Percentiles rank a stretch among this genome's conserved stretches.
These are phyloP conservation scores for Sabuloglossum arenarium DNA, from an alignment of 495 filamentous ascomycete species.

Conservation along the genomic window DNA sequence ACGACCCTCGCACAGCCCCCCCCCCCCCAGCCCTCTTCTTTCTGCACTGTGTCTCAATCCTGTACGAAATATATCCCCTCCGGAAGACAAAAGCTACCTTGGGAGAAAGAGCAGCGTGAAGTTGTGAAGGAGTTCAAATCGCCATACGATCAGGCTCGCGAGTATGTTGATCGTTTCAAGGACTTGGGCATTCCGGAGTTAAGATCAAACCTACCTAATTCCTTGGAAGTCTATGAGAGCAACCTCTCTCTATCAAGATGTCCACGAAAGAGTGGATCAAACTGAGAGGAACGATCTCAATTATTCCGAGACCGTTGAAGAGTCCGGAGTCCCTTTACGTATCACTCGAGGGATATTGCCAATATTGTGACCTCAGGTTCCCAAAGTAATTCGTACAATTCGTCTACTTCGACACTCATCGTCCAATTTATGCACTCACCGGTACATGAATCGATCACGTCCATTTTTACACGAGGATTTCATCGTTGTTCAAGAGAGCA, in stretches of 20 bases:
- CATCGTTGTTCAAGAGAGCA: background rate
- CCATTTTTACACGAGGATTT: background rate
- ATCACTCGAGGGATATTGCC: no score
- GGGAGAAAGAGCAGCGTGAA: background rate
- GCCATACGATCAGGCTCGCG: background rate
- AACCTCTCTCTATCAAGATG: no score
- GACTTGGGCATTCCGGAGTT: no score
- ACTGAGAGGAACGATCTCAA: no score
- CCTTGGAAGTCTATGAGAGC: no score
- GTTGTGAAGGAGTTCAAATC: background rate
- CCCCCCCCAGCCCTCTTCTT: background rate
- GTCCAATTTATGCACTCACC: background rate
- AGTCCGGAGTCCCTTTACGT: no score
- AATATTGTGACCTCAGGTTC: background rate
- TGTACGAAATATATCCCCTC: background rate
- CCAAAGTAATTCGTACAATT: background rate
- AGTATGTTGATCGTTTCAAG: background rate
- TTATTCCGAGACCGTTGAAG: no score
- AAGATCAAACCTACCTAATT: background rate
- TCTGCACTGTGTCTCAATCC: no score
- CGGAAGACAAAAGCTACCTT: background rate
- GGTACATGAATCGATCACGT: no score
- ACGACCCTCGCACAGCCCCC: no score
- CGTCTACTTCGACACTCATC: no score
- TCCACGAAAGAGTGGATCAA: no score